Evolutionary conservation across 2,329 filamentous ascomycete species (phyloP).

Genomic region (Ramularia endophylla): DNA sequence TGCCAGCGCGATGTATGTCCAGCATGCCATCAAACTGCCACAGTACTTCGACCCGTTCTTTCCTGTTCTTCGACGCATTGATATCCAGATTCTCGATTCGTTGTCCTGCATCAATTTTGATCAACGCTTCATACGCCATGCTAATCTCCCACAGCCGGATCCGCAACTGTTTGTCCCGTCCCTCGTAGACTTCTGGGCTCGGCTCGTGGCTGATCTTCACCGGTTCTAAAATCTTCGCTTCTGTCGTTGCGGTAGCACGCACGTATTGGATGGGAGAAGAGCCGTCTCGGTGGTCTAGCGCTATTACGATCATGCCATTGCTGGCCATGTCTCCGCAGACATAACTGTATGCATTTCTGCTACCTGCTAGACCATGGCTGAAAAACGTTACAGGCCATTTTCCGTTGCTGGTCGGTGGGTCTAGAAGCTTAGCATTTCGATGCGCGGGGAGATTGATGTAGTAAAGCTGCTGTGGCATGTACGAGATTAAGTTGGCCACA

Average conservation of each 20-base stretch:
- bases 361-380: conserved; percentile 77
- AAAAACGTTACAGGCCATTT: conserved; percentile 80
- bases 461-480: conserved; percentile 59
- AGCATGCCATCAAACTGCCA: conserved; percentile 56
- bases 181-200: conserved; percentile 55
- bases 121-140: conserved; percentile 60
- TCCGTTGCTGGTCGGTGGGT: conserved; percentile 40
- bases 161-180: conserved; percentile 64
- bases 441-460: conserved; percentile 67
- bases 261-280: conserved; percentile 70
- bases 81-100: conserved; percentile 41
- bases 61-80: conserved; percentile 33
- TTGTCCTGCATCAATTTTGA: conserved; percentile 57
- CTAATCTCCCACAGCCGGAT: conserved; percentile 76
- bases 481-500: conserved; percentile 23
- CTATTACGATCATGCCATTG: conserved; percentile 73
- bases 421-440: conserved; percentile 62
- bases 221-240: conserved; percentile 39
- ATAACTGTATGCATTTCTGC: conserved; percentile 79
- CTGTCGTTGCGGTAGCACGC: conserved; percentile 49
- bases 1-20: conserved; percentile 64
- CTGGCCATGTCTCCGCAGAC: conserved; percentile 72
- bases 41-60: conserved; percentile 43
- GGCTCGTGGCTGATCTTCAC: conserved; percentile 54
- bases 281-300: conserved; percentile 77